Evolutionary conservation across 164 flowering plant genomes (phyloP).

Genomic region (Amborella trichopoda): DNA sequence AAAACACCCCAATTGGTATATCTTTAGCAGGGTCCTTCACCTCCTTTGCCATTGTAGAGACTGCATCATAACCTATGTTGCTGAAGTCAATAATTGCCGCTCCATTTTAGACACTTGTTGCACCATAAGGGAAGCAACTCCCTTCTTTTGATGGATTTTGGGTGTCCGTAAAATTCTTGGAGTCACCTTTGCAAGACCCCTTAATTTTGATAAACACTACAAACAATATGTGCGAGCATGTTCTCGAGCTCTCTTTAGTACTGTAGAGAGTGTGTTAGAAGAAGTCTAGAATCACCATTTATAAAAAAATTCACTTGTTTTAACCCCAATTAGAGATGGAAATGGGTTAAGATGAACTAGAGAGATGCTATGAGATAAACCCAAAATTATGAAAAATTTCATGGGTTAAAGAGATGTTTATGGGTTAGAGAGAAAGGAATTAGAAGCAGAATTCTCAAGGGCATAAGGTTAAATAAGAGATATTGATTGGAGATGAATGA

Average conservation of each 20-base stretch:
- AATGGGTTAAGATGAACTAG: no score
- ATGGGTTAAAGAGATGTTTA: no score
- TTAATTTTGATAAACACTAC: conserved; percentile 53
- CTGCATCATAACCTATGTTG: conserved; percentile 94
- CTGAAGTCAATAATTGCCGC: conserved; percentile 84
- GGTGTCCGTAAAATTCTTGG: conserved; percentile 50
- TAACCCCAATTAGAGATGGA: no score
- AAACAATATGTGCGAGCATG: conserved; percentile 60
- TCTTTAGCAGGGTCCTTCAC: conserved; percentile 53
- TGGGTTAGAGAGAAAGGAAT: no score
- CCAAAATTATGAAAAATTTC: no score
- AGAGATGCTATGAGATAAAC: no score
- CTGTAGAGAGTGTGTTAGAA: no score
- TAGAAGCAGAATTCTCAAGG: conserved; percentile 1
- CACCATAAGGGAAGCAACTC: conserved; percentile 67
- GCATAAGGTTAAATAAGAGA: no score
- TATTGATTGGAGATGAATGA: no score
- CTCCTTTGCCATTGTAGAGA: conserved; percentile 96
- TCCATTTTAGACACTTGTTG: conserved; percentile 60
- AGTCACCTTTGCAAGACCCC: conserved; percentile 64
- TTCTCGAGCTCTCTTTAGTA: conserved; percentile 85
- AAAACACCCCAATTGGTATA: conserved; percentile 75
- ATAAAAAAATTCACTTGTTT: no score
- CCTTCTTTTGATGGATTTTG: conserved; percentile 28
- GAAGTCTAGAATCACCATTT: no score